Evolutionary conservation across 225 moss, liverwort and hornwort species (phyloP), one percentile per base, ranked within the genome.

Genomic region (Pseudoscleropodium purum): DNA sequence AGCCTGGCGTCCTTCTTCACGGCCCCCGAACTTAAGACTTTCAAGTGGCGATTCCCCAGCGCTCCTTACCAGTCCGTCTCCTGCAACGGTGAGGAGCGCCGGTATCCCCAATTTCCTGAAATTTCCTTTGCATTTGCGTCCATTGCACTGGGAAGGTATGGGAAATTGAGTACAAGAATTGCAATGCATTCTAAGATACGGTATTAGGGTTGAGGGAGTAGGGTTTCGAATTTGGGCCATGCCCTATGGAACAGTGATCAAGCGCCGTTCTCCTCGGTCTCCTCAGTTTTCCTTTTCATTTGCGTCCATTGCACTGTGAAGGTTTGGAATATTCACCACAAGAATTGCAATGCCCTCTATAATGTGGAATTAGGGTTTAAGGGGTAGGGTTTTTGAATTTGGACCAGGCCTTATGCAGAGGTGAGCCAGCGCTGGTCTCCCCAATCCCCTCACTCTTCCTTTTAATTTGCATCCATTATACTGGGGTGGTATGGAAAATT

Each of bases 11-110:
- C 93, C 43, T 94, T 93, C 81, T 96, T 96, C 93, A 91, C 92
- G 18, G 91, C 96, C 39, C 92, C 95, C 11, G 93, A 91, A 60
- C 86, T 98, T 79, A 91, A 75, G 66, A 87, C 80, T 51, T 93
- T 95, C 87, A 94, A 96, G 82, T 97, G 98, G 98, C 89, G 93
- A 61, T 98, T 98, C 49, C 98, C 98, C 56, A 92, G 79, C 41
- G 98, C 98, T 13, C 97, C 97, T 5, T 88, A 82, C 43, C 95
- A 97, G 89, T 85, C 93, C 16, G 98, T 98, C 54, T 93, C 97
- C 72, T 97, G 94, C 79, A 98, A 97, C 52, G 92, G 96, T 96
- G 79, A 82, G 88, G 10, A 10, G 45, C 43, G 18, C 67, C 79
- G 84, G 76, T 16, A n/a, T 70, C 31, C 16, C 27, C 34, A 59